These are phyloP conservation scores for Colletotrichum australisinense DNA, from an alignment of 2,329 filamentous ascomycete species.

Conservation along the genomic window DNA sequence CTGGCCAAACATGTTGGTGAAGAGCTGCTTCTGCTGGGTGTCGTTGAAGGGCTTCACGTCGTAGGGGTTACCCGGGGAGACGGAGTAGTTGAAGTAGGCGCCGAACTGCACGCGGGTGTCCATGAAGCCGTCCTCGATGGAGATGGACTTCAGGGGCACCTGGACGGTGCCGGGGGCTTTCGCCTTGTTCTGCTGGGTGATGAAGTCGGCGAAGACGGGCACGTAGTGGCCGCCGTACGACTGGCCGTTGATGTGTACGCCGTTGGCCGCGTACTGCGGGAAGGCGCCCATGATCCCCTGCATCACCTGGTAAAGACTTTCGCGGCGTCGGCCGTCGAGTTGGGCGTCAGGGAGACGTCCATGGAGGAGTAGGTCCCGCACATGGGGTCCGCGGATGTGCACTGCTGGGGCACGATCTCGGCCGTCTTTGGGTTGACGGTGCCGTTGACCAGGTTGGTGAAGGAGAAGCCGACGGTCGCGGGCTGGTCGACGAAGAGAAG, in stretches of 20 bases:
- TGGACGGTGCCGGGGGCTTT: background rate
- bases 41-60: constrained; percentile 14
- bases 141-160: constrained; percentile 15
- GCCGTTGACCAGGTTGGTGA: constrained; percentile 18
- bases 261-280: constrained; percentile 6
- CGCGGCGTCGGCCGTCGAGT: background rate
- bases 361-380: constrained; percentile 25
- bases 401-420: constrained; percentile 9
- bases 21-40: constrained; percentile 11
- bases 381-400: constrained; percentile 11
- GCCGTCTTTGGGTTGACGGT: constrained; percentile 14
- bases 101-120: constrained; percentile 24
- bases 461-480: constrained; percentile 21
- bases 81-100: constrained; percentile 26
- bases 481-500: constrained; percentile 23
- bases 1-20: constrained; percentile 6
- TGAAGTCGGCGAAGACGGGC: constrained; percentile 18
- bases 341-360: constrained; percentile 23
- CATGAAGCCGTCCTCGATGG: constrained; percentile 28
- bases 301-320: constrained; percentile 23
- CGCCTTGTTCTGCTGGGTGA: constrained; percentile 8
- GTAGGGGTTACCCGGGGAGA: constrained; percentile 12
- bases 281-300: constrained; percentile 23
- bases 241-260: constrained; percentile 16
- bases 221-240: constrained; percentile 27